A percentile compares a stretch with the other conserved stretches of the same genome.
These are phyloP conservation scores for Tulasnella sp. DNA, from an alignment of 768 basidiomycete species.

Conservation along the genomic window DNA sequence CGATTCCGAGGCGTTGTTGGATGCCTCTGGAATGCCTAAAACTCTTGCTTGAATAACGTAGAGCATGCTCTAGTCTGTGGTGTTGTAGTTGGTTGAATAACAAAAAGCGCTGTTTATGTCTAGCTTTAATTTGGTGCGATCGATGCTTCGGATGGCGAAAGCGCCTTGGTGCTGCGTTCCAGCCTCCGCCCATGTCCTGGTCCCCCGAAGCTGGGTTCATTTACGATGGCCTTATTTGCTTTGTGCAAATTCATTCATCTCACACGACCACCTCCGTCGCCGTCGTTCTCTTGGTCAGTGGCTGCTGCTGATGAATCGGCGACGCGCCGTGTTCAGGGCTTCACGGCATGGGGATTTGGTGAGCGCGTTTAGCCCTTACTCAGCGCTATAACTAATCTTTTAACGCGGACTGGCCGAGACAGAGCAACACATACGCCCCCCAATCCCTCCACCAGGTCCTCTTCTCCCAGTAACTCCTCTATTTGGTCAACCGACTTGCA, in stretches of 20 bases:
- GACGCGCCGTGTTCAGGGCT: background rate
- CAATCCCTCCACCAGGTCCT: background rate
- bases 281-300: background rate
- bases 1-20: conserved; percentile 61
- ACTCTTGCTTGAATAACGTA: conserved; percentile 18
- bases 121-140: background rate
- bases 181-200: background rate
- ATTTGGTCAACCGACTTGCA: background rate
- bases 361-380: background rate
- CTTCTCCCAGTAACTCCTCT: background rate
- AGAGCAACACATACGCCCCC: background rate
- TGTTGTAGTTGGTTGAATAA: background rate
- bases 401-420: background rate
- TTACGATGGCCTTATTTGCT: background rate
- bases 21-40: conserved; percentile 63
- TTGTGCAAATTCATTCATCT: conserved; percentile 4
- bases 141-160: background rate
- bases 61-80: background rate
- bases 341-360: conserved; percentile 7
- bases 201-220: background rate
- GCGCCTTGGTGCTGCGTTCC: background rate
- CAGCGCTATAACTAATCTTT: background rate
- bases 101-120: background rate
- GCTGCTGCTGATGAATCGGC: background rate
- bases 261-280: background rate